phyloP scores from a whole-genome alignment of 202 grass and related monocot species.

The Zoysia matrella region DNA sequence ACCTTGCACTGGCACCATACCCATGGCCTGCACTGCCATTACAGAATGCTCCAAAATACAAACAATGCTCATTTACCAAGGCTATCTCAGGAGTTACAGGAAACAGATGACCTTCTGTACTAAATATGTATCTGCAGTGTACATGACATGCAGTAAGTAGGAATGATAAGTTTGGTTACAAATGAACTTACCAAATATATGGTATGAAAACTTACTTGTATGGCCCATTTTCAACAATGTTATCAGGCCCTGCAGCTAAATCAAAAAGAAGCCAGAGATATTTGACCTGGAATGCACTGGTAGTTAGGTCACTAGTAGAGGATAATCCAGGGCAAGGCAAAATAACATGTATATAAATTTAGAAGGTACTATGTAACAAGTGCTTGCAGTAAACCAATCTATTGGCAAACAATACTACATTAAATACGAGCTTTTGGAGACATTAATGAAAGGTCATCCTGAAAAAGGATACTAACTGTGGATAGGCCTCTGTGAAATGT shows the following conservation, averaged over 20 bases:
- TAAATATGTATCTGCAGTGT: conserved; percentile 89
- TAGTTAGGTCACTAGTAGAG: conserved; percentile 41
- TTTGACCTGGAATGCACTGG: conserved; percentile 71
- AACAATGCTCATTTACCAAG: conserved; percentile 85
- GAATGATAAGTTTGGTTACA: conserved; percentile 41
- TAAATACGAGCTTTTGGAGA: background rate
- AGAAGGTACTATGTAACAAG: conserved; percentile 4
- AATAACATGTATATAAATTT: conserved; percentile 8
- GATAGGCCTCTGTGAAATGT: background rate
- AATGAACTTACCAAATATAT: conserved; percentile 37
- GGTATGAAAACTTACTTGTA: conserved; percentile 76
- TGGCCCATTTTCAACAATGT: conserved; percentile 95
- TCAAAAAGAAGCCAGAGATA: conserved; percentile 99
- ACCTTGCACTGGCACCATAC: conserved; percentile 45
- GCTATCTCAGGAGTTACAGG: conserved; percentile 83
- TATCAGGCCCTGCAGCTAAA: conserved; percentile 87
- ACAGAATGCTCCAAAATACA: conserved; percentile 91
- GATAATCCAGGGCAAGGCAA: conserved; percentile 11
- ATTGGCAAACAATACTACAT: conserved; percentile 6
- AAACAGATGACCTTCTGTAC: conserved; percentile 94
- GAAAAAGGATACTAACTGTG: too few relatives aligned
- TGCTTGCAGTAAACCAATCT: conserved; percentile 17
- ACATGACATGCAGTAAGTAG: conserved; percentile 45
- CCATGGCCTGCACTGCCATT: conserved; percentile 50
- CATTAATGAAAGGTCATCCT: too few relatives aligned